Base-by-base conservation (phyloP, 805 yeast species). In the Spathaspora arborariae region DNA sequence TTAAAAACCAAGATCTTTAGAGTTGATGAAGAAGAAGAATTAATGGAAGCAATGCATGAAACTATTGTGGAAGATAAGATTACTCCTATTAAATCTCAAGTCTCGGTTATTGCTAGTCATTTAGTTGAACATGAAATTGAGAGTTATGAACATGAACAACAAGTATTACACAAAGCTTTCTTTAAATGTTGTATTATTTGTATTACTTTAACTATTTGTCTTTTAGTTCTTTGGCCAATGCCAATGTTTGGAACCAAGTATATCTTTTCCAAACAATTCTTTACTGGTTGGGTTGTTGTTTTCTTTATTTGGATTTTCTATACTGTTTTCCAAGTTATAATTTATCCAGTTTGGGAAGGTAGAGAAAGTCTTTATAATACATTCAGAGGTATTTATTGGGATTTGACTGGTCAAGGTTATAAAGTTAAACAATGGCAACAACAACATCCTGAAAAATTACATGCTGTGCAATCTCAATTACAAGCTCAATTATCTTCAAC, bases 231-330 rank as follows among this genome's bases (percentile, higher is more conserved):
- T 24, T 88, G 95, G 94, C 97, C 97, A 57, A 86, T 89, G 89
- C 96, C 97, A 53, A 84, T 90, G 94, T 89, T 84, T 63, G 97
- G 96, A 26, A 60, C 84, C 4, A 75, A 78, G 2, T 89, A 89
- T 59, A 72, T 89, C 36, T 90, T 89, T 66, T 80, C 88, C 45
- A 82, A 79, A 63, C 65, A 63, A 47, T 88, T 88, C 68, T 90
- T 89, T 65, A 86, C 94, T 5, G 96, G 96, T 39, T 90, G 96
- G 96, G 78, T 90, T 42, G 80, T 76, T 33, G 95, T 89, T 24
- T 81, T 84, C 49, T 80, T 90, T 45, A 80, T 88, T 48, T 89
- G 96, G 96, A 68, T 88, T 30, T 88, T 87, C 67, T 72, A 78
- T 56, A 77, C 85, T 33, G 81, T 80, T 0, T 74, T 76, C 51